Conservation (phyloP, 208 protist genomes). For the Trichomonas vaginalis region DNA sequence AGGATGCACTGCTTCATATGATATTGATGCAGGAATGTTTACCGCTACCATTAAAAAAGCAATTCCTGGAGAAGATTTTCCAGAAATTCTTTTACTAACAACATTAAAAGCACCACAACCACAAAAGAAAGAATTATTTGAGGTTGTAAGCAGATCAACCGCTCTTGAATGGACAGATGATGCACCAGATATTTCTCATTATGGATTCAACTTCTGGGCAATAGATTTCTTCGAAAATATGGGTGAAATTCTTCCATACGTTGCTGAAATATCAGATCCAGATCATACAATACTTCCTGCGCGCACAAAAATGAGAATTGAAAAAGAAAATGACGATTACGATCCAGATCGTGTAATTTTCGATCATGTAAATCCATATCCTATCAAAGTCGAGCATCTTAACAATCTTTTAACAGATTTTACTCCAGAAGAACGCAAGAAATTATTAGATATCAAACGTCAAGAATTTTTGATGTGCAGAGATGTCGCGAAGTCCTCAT, state of each 20-base stretch:
- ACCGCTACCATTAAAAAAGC: neutral
- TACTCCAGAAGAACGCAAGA: neutral
- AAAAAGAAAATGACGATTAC: constrained; percentile 8
- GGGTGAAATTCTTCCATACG: neutral
- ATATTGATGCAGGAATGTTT: neutral
- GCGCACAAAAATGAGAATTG: neutral
- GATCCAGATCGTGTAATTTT: neutral
- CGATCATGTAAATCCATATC: neutral
- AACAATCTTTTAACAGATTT: neutral
- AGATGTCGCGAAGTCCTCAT: neutral
- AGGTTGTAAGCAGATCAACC: neutral
- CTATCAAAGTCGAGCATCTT: no score
- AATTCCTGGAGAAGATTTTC: constrained; percentile 3
- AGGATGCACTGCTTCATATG: neutral
- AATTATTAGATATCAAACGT: neutral
- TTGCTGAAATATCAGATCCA: neutral
- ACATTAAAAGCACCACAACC: neutral
- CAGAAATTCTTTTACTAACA: neutral
- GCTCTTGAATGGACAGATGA: neutral
- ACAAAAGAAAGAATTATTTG: neutral
- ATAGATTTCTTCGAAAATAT: constrained; percentile 9
- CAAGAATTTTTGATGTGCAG: neutral
- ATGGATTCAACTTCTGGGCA: constrained; percentile 18
- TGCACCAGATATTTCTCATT: neutral
- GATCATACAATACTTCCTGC: neutral